Percentiles rank a stretch among this genome's conserved stretches.
phyloP scores from a whole-genome alignment of 2,329 filamentous ascomycete genomes.

The Alternaria gaisen region DNA sequence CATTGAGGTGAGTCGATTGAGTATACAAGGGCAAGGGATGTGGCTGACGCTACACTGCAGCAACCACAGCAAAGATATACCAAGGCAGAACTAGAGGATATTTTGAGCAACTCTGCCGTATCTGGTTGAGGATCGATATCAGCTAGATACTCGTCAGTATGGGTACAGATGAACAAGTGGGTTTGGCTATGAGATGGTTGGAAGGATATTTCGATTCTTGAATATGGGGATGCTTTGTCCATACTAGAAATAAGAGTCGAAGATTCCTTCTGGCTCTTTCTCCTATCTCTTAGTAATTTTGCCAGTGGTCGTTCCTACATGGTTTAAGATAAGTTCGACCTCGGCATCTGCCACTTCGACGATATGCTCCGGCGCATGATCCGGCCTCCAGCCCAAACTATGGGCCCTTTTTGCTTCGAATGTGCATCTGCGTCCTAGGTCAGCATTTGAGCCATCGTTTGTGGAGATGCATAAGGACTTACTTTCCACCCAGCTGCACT shows the following conservation, averaged over 20 bases:
- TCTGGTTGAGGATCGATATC: background rate
- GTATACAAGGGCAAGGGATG: no score
- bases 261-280: no score
- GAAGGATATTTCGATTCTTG: no score
- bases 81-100: conserved; percentile 8
- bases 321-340: conserved; percentile 55
- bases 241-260: background rate
- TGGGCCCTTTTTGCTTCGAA: conserved; percentile 55
- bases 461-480: conserved; percentile 24
- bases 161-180: background rate
- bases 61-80: conserved; percentile 24
- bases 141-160: background rate
- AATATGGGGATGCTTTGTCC: no score
- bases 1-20: conserved; percentile 12
- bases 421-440: conserved; percentile 49
- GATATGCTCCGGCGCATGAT: conserved; percentile 57
- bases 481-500: conserved; percentile 58
- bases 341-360: conserved; percentile 58
- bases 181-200: background rate
- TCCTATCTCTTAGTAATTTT: no score
- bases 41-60: conserved; percentile 7
- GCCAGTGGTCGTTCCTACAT: background rate
- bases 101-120: conserved; percentile 1
- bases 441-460: background rate
- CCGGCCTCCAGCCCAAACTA: conserved; percentile 58